Conservation (phyloP, 768 basidiomycete species). For the Xerocomus brunneocitrinus region DNA sequence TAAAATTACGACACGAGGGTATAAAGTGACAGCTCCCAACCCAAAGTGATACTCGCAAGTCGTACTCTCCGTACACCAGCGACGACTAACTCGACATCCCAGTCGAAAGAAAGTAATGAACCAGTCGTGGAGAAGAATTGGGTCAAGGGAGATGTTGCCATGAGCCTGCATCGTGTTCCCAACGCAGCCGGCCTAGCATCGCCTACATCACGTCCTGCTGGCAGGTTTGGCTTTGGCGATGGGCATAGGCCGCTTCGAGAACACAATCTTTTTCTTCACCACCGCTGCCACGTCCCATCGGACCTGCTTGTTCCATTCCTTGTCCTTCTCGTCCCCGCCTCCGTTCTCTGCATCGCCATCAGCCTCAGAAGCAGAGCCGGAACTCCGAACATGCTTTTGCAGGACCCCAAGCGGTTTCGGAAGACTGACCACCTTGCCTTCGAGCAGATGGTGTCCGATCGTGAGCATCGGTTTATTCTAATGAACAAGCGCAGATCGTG, state of each 20-base stretch:
- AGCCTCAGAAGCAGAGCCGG: neutral
- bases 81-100: no score
- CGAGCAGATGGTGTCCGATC: slow-evolving; percentile 88
- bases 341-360: neutral
- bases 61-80: no score
- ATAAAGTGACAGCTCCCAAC: no score
- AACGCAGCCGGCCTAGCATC: neutral
- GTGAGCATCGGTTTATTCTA: slow-evolving; percentile 75
- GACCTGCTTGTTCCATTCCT: slow-evolving; percentile 8
- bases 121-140: no score
- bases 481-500: neutral
- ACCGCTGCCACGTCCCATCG: slow-evolving; percentile 65
- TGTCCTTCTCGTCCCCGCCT: neutral
- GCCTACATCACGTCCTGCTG: slow-evolving; percentile 12
- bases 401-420: slow-evolving; percentile 82
- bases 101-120: no score
- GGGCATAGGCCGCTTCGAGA: slow-evolving; percentile 80
- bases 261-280: slow-evolving; percentile 78
- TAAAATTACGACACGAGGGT: slow-evolving; percentile 7
- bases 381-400: slow-evolving; percentile 26
- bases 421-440: slow-evolving; percentile 74
- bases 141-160: no score
- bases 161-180: no score
- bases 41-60: no score
- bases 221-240: slow-evolving; percentile 35